Base-by-base conservation (phyloP, 148 eudicot genomes). In the Spergularia marina region DNA sequence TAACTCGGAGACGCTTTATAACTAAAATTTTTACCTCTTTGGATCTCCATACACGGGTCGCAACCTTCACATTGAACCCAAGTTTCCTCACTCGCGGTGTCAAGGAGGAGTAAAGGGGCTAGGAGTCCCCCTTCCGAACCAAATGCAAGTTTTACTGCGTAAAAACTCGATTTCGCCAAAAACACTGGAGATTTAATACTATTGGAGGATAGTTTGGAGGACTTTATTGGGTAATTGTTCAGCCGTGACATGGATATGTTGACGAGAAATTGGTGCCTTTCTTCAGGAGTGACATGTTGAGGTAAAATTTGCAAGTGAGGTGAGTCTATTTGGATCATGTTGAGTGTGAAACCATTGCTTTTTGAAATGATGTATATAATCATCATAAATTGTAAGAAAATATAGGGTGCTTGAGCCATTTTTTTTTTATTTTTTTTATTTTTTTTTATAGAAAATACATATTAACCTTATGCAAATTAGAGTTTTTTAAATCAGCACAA, bases 61-160 rank as follows among this genome's bases (percentile, higher is more conserved):
- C 76, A 74, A 7, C 77, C 70, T 25, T 51, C 51, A 17, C 77
- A 74, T 41, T 72, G 75, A 51, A 72, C 65, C 75, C 75, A 72
- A 57, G 75, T 72, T 36, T 72, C 53, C 10, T 40, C 53, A 9
- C 34, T 8, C 15, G 59, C 75, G 17, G 75, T 72, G 53, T 72
- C 75, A 34, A 72, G 53, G 65, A 72, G 65, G 36, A 72, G 20
- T 14, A 36, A 4, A 12, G 75, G 54, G 1, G 53, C 10, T 30
- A 10, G n/a, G 0, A 25, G 6, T 17, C 53, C 75, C 1, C 4
- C 15, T 0, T n/a, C 63, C 12, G 23, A n/a, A 15, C 75, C 75
- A 12, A 72, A 40, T 5, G 53, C 17, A 18, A 57, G 63, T 44
- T 40, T 47, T 16, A 53, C 40, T 20, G 14, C 53, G 4, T 72